Evolutionary conservation across 2,329 filamentous ascomycete species (phyloP).

Genomic region (Verticillium longisporum): DNA sequence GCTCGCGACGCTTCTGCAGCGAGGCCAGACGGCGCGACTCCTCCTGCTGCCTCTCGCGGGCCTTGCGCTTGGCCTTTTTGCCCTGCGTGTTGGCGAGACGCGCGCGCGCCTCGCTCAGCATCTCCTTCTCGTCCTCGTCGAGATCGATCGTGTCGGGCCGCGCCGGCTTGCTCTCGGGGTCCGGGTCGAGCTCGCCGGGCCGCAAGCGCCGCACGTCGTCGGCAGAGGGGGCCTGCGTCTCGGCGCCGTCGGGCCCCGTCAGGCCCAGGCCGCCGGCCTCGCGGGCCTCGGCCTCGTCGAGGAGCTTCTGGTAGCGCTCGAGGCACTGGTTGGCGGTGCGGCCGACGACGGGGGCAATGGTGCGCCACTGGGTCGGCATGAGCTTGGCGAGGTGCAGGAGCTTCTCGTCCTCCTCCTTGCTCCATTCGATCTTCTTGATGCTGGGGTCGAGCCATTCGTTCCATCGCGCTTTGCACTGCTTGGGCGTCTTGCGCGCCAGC

Average conservation of each 20-base stretch:
- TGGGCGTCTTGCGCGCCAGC: slow-evolving; percentile 92
- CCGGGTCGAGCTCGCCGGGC: slow-evolving; percentile 93
- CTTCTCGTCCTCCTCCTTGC: slow-evolving; percentile 97
- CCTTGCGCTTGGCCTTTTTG: slow-evolving; percentile 98
- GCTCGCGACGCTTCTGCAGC: slow-evolving; percentile 88
- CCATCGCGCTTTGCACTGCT: slow-evolving; percentile 99
- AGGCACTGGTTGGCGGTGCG: slow-evolving; percentile 95
- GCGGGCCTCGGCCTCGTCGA: slow-evolving; percentile 90
- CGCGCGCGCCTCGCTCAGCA: slow-evolving; percentile 94
- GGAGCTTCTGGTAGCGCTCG: slow-evolving; percentile 90
- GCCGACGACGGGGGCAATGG: slow-evolving; percentile 93
- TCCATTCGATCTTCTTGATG: slow-evolving; percentile 99
- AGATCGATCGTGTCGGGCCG: slow-evolving; percentile 95
- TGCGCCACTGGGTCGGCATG: slow-evolving; percentile 99
- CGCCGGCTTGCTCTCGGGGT: slow-evolving; percentile 93
- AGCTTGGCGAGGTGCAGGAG: slow-evolving; percentile 92
- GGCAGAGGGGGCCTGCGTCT: slow-evolving; percentile 79
- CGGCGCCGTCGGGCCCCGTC: slow-evolving; percentile 77
- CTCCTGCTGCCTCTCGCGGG: slow-evolving; percentile 88
- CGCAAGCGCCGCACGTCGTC: slow-evolving; percentile 85
- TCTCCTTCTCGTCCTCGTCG: slow-evolving; percentile 98
- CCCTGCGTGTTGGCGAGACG: slow-evolving; percentile 96
- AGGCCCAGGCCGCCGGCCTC: slow-evolving; percentile 81
- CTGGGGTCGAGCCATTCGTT: slow-evolving; percentile 96
- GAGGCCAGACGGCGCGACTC: slow-evolving; percentile 86